Evolutionary conservation across 2,329 filamentous ascomycete genomes (phyloP).

Genomic region (Hypoxylon sp.): DNA sequence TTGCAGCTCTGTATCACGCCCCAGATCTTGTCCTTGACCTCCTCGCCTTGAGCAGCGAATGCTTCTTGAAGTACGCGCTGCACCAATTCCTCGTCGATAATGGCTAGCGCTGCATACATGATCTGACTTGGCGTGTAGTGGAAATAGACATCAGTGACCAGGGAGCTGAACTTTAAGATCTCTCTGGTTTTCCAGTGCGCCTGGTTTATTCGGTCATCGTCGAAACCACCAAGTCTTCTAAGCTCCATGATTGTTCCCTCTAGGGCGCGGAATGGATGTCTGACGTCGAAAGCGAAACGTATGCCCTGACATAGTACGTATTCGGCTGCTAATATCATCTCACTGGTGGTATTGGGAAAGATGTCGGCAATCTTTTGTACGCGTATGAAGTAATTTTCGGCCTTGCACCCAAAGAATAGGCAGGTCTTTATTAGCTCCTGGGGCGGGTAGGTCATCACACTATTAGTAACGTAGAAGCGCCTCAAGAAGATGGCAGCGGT

Average conservation of each 20-base stretch:
- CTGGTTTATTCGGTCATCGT: slow-evolving; percentile 64
- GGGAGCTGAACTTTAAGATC: slow-evolving; percentile 81
- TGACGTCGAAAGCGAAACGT: slow-evolving; percentile 92
- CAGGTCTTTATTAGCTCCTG: slow-evolving; percentile 90
- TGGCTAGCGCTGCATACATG: slow-evolving; percentile 83
- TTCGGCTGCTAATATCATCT: slow-evolving; percentile 90
- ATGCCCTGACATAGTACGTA: slow-evolving; percentile 93
- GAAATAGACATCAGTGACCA: slow-evolving; percentile 96
- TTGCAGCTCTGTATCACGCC: slow-evolving; percentile 64
- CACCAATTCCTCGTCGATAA: slow-evolving; percentile 77
- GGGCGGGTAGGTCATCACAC: slow-evolving; percentile 95
- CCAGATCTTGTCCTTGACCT: slow-evolving; percentile 62
- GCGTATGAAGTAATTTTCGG: slow-evolving; percentile 84
- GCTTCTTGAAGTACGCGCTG: slow-evolving; percentile 62
- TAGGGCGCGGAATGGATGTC: slow-evolving; percentile 88
- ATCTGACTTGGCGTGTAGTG: slow-evolving; percentile 96
- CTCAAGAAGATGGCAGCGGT: slow-evolving; percentile 92
- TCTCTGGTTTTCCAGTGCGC: slow-evolving; percentile 81
- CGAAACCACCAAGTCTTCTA: slow-evolving; percentile 73
- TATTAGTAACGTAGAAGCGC: slow-evolving; percentile 96
- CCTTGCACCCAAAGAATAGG: slow-evolving; percentile 93
- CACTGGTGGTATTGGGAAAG: slow-evolving; percentile 77
- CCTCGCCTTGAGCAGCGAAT: slow-evolving; percentile 52
- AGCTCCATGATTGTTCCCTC: slow-evolving; percentile 91
- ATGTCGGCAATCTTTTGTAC: slow-evolving; percentile 74